Conservation (phyloP, 345 rosid species). For the Linum trigynum region DNA sequence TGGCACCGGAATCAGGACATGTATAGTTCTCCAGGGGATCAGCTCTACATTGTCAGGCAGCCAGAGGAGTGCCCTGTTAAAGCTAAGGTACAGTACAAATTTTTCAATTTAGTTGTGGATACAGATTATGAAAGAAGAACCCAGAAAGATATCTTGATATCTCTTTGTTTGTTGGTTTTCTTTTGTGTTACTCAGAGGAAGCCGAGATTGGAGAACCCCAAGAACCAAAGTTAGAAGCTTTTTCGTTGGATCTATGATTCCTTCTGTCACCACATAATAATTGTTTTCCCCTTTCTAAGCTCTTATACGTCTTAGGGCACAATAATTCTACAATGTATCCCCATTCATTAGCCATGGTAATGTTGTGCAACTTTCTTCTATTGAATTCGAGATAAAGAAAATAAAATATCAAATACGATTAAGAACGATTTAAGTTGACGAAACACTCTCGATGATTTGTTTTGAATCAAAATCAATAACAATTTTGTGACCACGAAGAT, state of each 20-base stretch:
- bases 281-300: not conserved
- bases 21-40: conserved; percentile 46
- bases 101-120: not conserved
- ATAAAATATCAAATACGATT: no score
- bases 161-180: not conserved
- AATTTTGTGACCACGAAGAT: no score
- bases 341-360: no score
- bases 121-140: not conserved
- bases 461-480: no score
- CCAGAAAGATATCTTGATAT: not conserved
- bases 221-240: not conserved
- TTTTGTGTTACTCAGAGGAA: not conserved
- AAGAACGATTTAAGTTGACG: no score
- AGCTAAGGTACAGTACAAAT: conserved; percentile 17
- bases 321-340: no score
- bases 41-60: conserved; percentile 72
- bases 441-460: no score
- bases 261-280: no score
- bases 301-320: no score
- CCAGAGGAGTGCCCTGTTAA: conserved; percentile 43
- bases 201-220: not conserved
- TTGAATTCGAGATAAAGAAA: no score
- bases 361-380: no score
- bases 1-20: conserved; percentile 85
- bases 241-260: not conserved